A percentile compares a stretch with the other conserved stretches of the same genome.
These are phyloP conservation scores for Chrysanthemum makinoi DNA, from an alignment of 129 eudicot genomes.

Conservation along the genomic window DNA sequence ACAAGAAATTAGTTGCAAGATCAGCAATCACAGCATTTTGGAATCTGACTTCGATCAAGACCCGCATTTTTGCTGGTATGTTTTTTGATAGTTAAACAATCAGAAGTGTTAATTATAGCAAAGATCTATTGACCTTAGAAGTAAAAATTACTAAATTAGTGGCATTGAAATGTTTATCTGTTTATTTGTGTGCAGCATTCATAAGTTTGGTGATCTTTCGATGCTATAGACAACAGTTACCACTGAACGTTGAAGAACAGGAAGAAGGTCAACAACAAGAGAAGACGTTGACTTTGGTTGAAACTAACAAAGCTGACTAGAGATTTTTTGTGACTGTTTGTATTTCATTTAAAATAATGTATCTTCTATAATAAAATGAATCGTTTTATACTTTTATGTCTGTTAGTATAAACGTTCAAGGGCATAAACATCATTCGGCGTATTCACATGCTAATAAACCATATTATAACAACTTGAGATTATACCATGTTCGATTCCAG, in stretches of 20 bases:
- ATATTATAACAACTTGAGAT: too few relatives aligned
- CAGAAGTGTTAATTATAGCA: neutral
- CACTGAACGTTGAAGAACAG: conserved; percentile 32
- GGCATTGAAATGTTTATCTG: neutral
- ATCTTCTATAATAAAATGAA: conserved; percentile 25
- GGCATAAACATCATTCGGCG: neutral
- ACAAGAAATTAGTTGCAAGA: conserved; percentile 68
- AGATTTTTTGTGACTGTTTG: conserved; percentile 7
- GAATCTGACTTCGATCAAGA: conserved; percentile 69
- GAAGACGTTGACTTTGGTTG: conserved; percentile 51
- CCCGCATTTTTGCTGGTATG: conserved; percentile 78
- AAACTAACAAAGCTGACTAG: conserved; percentile 27
- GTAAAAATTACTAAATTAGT: neutral
- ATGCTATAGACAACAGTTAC: conserved; percentile 43
- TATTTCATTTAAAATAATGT: conserved; percentile 26
- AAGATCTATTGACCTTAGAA: neutral
- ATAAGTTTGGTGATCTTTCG: conserved; percentile 62
- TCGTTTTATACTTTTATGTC: conserved; percentile 24
- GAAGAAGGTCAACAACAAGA: conserved; percentile 38
- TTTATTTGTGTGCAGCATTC: conserved; percentile 21
- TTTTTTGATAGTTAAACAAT: neutral
- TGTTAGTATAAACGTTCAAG: neutral
- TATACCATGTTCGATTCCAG: too few relatives aligned
- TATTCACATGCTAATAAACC: too few relatives aligned
- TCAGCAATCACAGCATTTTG: conserved; percentile 78